Conservation (phyloP, 495 filamentous ascomycete genomes). For the Neurospora hispaniola region DNA sequence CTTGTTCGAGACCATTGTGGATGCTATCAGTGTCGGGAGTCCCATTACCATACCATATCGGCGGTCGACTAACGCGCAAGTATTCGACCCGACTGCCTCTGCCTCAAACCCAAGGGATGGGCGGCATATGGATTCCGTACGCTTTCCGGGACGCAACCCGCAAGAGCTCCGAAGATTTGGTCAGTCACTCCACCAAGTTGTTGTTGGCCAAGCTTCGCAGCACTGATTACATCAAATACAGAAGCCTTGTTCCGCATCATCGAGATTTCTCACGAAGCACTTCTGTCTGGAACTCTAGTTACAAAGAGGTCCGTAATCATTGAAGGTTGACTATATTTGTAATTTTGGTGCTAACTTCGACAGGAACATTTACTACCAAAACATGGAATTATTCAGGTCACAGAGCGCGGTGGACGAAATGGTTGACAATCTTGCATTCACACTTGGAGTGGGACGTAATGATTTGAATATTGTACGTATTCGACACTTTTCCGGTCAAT, state of each 20-base stretch:
- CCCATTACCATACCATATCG: constrained; percentile 37
- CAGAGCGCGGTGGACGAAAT: constrained; percentile 67
- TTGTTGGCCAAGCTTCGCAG: neutral
- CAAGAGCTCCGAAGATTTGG: constrained; percentile 31
- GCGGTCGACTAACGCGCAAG: neutral
- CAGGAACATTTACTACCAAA: constrained; percentile 87
- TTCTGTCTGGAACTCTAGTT: constrained; percentile 49
- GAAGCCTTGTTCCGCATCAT: constrained; percentile 53
- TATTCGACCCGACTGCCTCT: neutral
- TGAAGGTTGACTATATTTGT: neutral
- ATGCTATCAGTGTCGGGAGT: constrained; percentile 31
- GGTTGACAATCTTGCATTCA: constrained; percentile 78
- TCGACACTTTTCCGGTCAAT: neutral
- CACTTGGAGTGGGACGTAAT: constrained; percentile 51
- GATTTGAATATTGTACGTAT: constrained; percentile 53
- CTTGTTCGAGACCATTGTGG: constrained; percentile 41
- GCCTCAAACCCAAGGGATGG: constrained; percentile 1
- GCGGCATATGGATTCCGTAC: constrained; percentile 11
- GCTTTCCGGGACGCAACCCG: constrained; percentile 28
- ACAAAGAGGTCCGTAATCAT: constrained; percentile 59
- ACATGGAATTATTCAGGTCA: constrained; percentile 65
- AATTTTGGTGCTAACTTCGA: neutral
- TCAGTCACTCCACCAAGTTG: neutral
- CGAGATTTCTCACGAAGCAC: constrained; percentile 56
- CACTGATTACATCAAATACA: constrained; percentile 2